A percentile compares a stretch with the other conserved stretches of the same genome.
phyloP scores from a whole-genome alignment of 768 basidiomycete species.

The Collybia sordida region DNA sequence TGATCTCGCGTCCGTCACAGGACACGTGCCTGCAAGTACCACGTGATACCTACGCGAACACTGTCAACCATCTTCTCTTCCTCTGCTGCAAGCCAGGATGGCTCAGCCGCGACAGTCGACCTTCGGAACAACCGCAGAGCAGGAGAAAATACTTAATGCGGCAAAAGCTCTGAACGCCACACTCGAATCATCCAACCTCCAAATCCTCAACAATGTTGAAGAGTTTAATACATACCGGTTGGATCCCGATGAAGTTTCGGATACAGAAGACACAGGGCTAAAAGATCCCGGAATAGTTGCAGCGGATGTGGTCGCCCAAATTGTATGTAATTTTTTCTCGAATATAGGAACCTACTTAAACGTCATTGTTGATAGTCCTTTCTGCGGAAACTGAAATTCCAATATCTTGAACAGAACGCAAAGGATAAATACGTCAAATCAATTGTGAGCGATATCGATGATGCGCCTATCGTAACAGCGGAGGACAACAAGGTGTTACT shows the following conservation, averaged over 20 bases:
- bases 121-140: slow-evolving; percentile 22
- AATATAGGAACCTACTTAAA: background rate
- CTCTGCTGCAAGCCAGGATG: background rate
- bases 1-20: slow-evolving; percentile 17
- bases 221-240: slow-evolving; percentile 35
- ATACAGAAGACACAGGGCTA: slow-evolving; percentile 31
- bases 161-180: slow-evolving; percentile 31
- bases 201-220: slow-evolving; percentile 33
- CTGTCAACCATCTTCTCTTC: too few species aligned
- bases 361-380: slow-evolving; percentile 46
- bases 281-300: slow-evolving; percentile 59
- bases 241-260: slow-evolving; percentile 34
- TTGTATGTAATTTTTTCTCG: slow-evolving; percentile 38
- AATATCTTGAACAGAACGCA: slow-evolving; percentile 87
- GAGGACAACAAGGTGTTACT: slow-evolving; percentile 75
- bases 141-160: slow-evolving; percentile 30
- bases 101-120: slow-evolving; percentile 10
- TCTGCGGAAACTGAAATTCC: slow-evolving; percentile 82
- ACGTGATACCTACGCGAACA: background rate
- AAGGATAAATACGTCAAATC: slow-evolving; percentile 87
- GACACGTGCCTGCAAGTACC: background rate
- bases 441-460: slow-evolving; percentile 82
- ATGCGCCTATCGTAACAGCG: slow-evolving; percentile 76
- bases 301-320: slow-evolving; percentile 58
- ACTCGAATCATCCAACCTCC: slow-evolving; percentile 36